A percentile compares a stretch with the other conserved stretches of the same genome.
These are phyloP conservation scores for Talaromyces sp. DNA, from an alignment of 2,329 filamentous ascomycete species.

Conservation along the genomic window DNA sequence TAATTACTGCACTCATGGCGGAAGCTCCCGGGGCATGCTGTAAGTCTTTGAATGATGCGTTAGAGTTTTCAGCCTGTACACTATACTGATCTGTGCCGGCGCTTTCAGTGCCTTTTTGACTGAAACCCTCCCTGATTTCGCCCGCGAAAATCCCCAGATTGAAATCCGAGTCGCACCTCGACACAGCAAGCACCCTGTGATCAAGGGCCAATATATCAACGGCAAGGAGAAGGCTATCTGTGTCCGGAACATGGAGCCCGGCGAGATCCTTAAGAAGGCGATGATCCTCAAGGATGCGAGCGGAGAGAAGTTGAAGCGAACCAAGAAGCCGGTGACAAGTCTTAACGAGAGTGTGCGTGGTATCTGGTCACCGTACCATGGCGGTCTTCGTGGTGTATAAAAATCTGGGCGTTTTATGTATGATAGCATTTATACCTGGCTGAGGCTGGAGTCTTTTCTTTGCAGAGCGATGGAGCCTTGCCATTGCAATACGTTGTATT, in stretches of 20 bases:
- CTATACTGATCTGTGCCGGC: neutral
- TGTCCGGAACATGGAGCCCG: conserved; percentile 79
- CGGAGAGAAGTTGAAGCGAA: conserved; percentile 54
- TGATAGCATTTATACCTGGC: conserved; percentile 11
- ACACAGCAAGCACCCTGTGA: conserved; percentile 84
- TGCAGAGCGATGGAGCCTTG: conserved; percentile 10
- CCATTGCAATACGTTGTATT: conserved; percentile 31
- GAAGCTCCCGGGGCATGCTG: conserved; percentile 95
- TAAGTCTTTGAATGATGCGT: conserved; percentile 46
- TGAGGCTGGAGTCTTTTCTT: conserved; percentile 9
- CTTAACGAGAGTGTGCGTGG: conserved; percentile 66
- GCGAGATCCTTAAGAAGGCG: conserved; percentile 80
- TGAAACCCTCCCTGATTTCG: conserved; percentile 74
- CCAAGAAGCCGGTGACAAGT: conserved; percentile 63
- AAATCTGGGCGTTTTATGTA: conserved; percentile 16
- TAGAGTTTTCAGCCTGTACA: neutral
- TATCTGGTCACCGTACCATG: conserved; percentile 67
- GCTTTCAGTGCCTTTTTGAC: conserved; percentile 74
- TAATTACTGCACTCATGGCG: conserved; percentile 96
- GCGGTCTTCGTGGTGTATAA: conserved; percentile 55
- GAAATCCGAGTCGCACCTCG: conserved; percentile 90
- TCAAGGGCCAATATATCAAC: conserved; percentile 91
- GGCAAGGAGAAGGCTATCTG: conserved; percentile 83
- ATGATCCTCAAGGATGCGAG: conserved; percentile 51
- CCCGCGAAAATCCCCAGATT: conserved; percentile 78